Evolutionary conservation across 2,329 filamentous ascomycete genomes (phyloP).

Genomic region (Fusarium nisikadoi): DNA sequence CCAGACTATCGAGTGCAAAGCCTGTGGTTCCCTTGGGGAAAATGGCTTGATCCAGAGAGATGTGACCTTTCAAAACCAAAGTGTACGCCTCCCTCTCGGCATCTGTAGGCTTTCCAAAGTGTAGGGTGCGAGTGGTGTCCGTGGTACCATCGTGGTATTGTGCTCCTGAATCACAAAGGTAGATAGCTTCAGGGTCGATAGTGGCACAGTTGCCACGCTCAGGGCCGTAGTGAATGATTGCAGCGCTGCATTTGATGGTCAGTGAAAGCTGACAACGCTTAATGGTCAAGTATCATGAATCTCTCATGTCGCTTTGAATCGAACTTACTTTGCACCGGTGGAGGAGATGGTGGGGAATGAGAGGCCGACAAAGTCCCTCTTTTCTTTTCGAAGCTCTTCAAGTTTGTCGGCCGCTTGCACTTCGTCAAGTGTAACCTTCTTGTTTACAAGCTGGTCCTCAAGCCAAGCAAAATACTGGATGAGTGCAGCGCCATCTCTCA

Average conservation of each 20-base stretch:
- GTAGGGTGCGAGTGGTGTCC: conserved; percentile 91
- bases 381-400: conserved; percentile 75
- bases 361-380: conserved; percentile 83
- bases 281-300: background rate
- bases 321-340: conserved; percentile 77
- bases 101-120: conserved; percentile 86
- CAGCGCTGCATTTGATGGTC: conserved; percentile 69
- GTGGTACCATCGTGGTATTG: conserved; percentile 97
- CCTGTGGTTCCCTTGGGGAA: conserved; percentile 97
- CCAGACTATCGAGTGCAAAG: conserved; percentile 88
- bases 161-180: conserved; percentile 97
- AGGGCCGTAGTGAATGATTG: conserved; percentile 95
- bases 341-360: conserved; percentile 98
- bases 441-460: conserved; percentile 83
- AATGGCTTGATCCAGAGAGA: conserved; percentile 83
- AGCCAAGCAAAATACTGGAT: conserved; percentile 97
- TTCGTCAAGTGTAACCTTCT: conserved; percentile 82
- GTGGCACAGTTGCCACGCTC: conserved; percentile 82
- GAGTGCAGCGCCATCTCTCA: conserved; percentile 90
- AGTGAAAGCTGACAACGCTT: background rate
- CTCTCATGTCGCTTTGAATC: background rate
- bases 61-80: conserved; percentile 92
- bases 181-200: conserved; percentile 87
- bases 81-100: conserved; percentile 93
- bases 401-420: conserved; percentile 93